Evolutionary conservation across 306 rosid genomes (phyloP), one percentile per base, ranked within the genome.

Genomic region (Coriaria nepalensis): DNA sequence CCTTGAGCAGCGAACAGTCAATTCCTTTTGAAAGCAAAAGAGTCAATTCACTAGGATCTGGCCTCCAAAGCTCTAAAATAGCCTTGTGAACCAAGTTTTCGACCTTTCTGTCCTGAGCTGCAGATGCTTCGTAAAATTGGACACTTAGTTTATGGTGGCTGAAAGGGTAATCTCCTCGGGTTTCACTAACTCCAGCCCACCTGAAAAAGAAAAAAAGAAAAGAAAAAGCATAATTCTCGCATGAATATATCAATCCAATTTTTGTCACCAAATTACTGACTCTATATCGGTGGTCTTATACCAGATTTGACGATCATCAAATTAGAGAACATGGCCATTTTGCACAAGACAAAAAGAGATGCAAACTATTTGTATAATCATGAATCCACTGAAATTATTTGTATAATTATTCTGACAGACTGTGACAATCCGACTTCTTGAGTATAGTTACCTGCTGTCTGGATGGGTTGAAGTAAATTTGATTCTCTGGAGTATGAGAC

Each of bases 51-150:
- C 87, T 85, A 52, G 98, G 94, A 47, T 79, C 94, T 12, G 98
- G 98, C 71, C 94, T 75, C 98, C 98, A 90, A 50, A 90, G 78
- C 80, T 90, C 98, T 65, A 90, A 57, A 71, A 90, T 90, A 57
- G 98, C 98, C 72, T 85, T 90, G 81, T 90, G 98, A 67, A 90
- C 98, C 71, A 90, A 68, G 47, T 92, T 92, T 85, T 90, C 98
- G 75, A 90, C 69, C 65, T 90, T 90, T 68, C 98, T 75, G 63
- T 90, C 98, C 78, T 90, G 98, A 47, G 98, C 96, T 52, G 98
- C 94, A 77, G 95, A 67, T 61, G 82, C 84, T 82, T 90, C 98
- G 67, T 85, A 90, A 67, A 90, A 85, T 55, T 85, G 96, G 63
- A 85, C 98, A 47, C 95, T 85, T 71, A 90, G 80, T 71, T 90